These are phyloP conservation scores for Russula olivacea DNA, from an alignment of 768 basidiomycete genomes.

Conservation along the genomic window DNA sequence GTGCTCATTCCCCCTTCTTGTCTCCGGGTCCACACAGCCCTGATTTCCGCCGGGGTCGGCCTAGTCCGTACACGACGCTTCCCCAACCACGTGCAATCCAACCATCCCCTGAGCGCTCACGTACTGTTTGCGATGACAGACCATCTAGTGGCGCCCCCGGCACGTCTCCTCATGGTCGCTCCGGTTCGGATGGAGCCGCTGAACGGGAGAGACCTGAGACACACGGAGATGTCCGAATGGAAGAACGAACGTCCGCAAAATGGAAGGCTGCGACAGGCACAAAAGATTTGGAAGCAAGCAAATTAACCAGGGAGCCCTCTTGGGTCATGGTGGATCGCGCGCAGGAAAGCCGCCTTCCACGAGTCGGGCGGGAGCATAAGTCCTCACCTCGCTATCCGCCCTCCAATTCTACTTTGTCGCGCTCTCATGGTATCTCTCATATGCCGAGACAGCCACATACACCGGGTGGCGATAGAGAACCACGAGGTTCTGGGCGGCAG, in stretches of 20 bases:
- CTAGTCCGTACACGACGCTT: neutral
- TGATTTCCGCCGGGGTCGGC: conserved; percentile 17
- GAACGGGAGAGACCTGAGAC: conserved; percentile 39
- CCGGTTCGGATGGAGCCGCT: conserved; percentile 47
- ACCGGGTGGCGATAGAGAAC: conserved; percentile 24
- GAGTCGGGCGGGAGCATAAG: conserved; percentile 19
- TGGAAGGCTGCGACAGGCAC: conserved; percentile 18
- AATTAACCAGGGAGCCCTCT: conserved; percentile 16
- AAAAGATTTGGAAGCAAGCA: conserved; percentile 9
- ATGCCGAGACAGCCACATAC: conserved; percentile 24
- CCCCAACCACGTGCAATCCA: conserved; percentile 22
- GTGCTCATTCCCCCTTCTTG: conserved; percentile 22
- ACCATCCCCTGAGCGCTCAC: conserved; percentile 27
- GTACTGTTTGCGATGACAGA: conserved; percentile 21
- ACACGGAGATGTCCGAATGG: conserved; percentile 7
- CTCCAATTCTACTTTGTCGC: conserved; percentile 13
- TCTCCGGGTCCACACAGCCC: conserved; percentile 22
- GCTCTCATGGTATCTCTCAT: conserved; percentile 25
- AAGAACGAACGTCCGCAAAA: conserved; percentile 12
- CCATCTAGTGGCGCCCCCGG: conserved; percentile 3
- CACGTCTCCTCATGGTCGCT: conserved; percentile 36
- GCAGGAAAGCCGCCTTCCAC: conserved; percentile 12
- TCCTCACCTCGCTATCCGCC: conserved; percentile 22
- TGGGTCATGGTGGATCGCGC: conserved; percentile 15
- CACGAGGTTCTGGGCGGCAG: conserved; percentile 32